A percentile compares a stretch with the other conserved stretches of the same genome.
These are phyloP conservation scores for Gyromitra esculenta DNA, from an alignment of 2,329 filamentous ascomycete genomes.

Conservation along the genomic window DNA sequence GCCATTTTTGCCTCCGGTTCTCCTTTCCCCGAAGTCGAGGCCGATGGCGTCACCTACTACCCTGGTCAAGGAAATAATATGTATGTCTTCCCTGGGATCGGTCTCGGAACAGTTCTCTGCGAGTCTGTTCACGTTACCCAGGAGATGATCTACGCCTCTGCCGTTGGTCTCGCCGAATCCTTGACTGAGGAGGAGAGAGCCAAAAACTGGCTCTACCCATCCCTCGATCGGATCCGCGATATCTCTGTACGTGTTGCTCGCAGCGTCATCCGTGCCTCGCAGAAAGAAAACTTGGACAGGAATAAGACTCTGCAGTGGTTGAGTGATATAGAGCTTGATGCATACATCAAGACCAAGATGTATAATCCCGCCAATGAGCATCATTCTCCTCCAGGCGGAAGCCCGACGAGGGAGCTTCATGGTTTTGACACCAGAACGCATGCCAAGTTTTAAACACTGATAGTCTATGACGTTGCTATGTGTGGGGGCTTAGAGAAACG, in stretches of 20 bases:
- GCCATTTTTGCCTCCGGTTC: constrained; percentile 95
- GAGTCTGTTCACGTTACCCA: constrained; percentile 89
- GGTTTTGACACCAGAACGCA: constrained; percentile 17
- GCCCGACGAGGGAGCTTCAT: constrained; percentile 39
- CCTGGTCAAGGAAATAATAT: constrained; percentile 82
- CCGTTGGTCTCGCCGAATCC: constrained; percentile 78
- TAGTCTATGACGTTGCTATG: neutral
- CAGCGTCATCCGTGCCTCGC: constrained; percentile 54
- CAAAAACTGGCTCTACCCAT: constrained; percentile 87
- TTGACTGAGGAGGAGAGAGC: constrained; percentile 83
- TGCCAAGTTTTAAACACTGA: constrained; percentile 39
- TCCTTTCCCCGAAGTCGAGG: constrained; percentile 80
- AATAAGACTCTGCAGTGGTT: constrained; percentile 57
- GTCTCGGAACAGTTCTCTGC: constrained; percentile 88
- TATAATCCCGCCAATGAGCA: constrained; percentile 56
- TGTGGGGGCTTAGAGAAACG: neutral
- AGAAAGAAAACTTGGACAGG: constrained; percentile 56
- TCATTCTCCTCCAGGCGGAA: constrained; percentile 35
- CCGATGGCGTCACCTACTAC: constrained; percentile 73
- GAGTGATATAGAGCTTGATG: constrained; percentile 55
- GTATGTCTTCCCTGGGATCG: constrained; percentile 97
- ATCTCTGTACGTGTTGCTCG: constrained; percentile 65
- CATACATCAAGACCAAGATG: constrained; percentile 57
- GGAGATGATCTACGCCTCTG: constrained; percentile 96
- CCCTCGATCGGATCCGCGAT: constrained; percentile 89